Evolutionary conservation across 306 rosid genomes (phyloP), one percentile per base, ranked within the genome.

Genomic region (Corylus heterophylla): DNA sequence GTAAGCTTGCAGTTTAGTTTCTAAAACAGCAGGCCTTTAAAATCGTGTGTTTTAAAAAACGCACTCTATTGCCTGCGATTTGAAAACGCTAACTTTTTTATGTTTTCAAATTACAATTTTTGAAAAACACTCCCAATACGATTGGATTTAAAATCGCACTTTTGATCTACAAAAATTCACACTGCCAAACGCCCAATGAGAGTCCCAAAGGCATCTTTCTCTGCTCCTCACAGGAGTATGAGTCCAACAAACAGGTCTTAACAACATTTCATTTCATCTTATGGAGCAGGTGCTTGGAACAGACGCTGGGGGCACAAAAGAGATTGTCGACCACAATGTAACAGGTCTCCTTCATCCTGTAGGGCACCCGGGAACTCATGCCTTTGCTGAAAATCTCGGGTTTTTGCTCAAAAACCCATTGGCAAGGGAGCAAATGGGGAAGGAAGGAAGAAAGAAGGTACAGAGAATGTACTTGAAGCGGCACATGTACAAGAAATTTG

Each of bases 221-320:
- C 44, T 39, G 44, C 6, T 5, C 44, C 44, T 5, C 44, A 39
- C 58, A 13, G 69, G 77, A 42, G 16, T 44, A 39, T 8, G 25
- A 51, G 55, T 64, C 20, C 39, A 13, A 13, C 20, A 22, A 71
- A 76, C 20, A 67, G 71, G 67, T 75, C 18, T 62, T 80, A 31
- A 74, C 29, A 25, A 54, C 54, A 39, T 59, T 68, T 69, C 55
- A 64, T 27, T 82, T 69, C 73, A 71, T 81, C 14, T 48, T 69
- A 35, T 81, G 83, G 72, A 54, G 51, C 88, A 94, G 97, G 97
- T 94, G 74, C 88, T 94, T 62, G 98, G 98, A 86, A 94, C 97
- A 39, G 89, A 94, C 49, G 91, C 89, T 20, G 98, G 98, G 22
- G 98, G 97, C 54, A 94, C 98, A 5, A 88, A 78, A 79, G 98